Percentiles rank a stretch among this genome's conserved stretches.
These are phyloP conservation scores for Paramecium tetraurelia DNA, from an alignment of 73 alveolate genomes.

Conservation along the genomic window DNA sequence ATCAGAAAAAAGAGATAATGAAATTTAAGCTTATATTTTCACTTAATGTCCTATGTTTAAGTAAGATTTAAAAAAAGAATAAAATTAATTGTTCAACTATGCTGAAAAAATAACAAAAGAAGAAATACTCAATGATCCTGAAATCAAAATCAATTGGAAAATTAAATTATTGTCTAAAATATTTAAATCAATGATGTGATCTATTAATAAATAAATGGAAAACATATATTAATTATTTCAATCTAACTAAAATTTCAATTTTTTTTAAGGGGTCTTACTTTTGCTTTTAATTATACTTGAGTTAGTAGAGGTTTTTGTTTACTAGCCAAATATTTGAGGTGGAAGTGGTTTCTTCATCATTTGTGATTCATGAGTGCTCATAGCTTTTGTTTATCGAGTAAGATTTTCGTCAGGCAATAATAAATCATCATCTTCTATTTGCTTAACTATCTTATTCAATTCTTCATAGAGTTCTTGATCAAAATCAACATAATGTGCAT, in stretches of 20 bases:
- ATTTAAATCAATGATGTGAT: constrained; percentile 14
- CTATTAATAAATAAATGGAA: not conserved
- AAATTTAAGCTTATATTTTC: constrained; percentile 3
- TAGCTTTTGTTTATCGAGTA: not conserved
- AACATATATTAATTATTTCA: not conserved
- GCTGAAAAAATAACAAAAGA: not conserved
- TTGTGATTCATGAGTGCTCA: not conserved
- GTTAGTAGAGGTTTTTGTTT: not conserved
- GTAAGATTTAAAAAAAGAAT: not conserved
- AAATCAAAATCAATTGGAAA: constrained; percentile 19
- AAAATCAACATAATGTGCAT: not conserved
- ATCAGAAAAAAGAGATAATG: constrained; percentile 39
- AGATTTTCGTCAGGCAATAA: not conserved
- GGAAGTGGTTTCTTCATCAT: not conserved
- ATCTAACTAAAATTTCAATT: not conserved
- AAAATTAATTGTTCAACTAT: not conserved
- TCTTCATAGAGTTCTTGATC: not conserved
- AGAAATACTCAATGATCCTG: not conserved
- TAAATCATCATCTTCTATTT: not conserved
- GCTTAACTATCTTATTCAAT: not conserved
- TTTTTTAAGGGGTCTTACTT: not conserved
- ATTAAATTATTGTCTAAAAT: not conserved
- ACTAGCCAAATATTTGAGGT: not conserved
- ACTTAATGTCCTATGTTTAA: constrained; percentile 22
- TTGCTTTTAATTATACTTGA: not conserved